Percentiles rank a stretch among this genome's conserved stretches.
Evolutionary conservation across 1,139 yeast genomes (phyloP).

Genomic region (Geotrichum fermentans): DNA sequence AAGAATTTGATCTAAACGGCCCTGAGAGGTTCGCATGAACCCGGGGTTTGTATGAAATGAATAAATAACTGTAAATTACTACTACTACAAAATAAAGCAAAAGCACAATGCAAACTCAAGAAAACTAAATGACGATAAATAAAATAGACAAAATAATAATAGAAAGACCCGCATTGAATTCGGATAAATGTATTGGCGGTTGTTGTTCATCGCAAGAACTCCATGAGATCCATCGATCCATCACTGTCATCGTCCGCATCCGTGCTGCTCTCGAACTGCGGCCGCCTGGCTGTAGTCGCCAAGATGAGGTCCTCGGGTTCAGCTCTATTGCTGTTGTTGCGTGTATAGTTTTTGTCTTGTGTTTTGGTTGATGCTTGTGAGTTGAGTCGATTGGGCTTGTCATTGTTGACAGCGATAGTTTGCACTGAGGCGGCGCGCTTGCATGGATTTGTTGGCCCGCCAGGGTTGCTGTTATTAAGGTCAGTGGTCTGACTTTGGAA

Average conservation of each 20-base stretch:
- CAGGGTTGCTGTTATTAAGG: background rate
- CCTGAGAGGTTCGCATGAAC: no score
- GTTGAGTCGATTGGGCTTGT: background rate
- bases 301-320: conserved; percentile 5
- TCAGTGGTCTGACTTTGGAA: background rate
- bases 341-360: background rate
- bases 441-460: no score
- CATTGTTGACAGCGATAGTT: background rate
- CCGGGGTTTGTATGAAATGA: no score
- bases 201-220: conserved; percentile 23
- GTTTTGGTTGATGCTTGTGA: background rate
- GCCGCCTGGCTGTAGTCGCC: conserved; percentile 20
- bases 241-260: conserved; percentile 20
- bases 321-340: background rate
- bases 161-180: no score
- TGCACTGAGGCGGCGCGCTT: background rate
- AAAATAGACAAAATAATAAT: background rate
- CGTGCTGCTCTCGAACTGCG: conserved; percentile 15
- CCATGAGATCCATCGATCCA: conserved; percentile 23
- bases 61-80: background rate
- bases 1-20: conserved; percentile 60
- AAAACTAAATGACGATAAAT: no score
- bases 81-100: background rate
- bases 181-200: no score
- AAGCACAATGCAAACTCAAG: conserved; percentile 1